Evolutionary conservation across 2,329 filamentous ascomycete genomes (phyloP).

Genomic region (Exophiala sideris): DNA sequence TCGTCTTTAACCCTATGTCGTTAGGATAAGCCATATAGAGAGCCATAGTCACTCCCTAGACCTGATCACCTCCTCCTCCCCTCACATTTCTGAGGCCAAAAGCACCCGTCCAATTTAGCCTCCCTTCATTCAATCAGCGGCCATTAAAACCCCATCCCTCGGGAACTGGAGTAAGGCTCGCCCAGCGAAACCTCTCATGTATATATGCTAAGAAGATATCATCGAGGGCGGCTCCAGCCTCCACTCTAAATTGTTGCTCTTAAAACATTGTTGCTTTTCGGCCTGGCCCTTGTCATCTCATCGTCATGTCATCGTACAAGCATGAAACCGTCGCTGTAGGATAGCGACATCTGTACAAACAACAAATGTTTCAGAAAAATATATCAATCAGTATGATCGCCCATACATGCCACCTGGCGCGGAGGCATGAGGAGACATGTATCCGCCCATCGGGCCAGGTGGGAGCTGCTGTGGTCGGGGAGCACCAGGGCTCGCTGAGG

Average conservation of each 20-base stretch:
- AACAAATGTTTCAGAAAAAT: background rate
- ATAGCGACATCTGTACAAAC: background rate
- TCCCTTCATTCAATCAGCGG: background rate
- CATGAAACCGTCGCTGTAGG: slow-evolving; percentile 5
- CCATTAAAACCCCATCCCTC: slow-evolving; percentile 3
- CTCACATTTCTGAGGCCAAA: background rate
- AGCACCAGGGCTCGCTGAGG: slow-evolving; percentile 9
- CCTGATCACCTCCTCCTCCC: background rate
- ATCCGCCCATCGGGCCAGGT: slow-evolving; percentile 10
- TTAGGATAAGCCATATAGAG: too few species aligned
- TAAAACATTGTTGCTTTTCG: slow-evolving; percentile 1
- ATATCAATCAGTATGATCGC: slow-evolving; percentile 7
- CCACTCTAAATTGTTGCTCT: slow-evolving; percentile 7
- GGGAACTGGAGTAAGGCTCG: slow-evolving; percentile 12
- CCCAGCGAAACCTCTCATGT: slow-evolving; percentile 12
- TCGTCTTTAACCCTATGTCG: background rate
- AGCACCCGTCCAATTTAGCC: background rate
- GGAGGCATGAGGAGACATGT: slow-evolving; percentile 15
- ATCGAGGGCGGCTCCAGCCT: background rate
- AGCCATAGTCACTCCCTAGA: background rate
- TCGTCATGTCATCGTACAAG: slow-evolving; percentile 23
- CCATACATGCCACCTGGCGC: slow-evolving; percentile 19
- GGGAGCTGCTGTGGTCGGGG: slow-evolving; percentile 10
- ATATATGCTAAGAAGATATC: background rate
- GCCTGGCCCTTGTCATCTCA: slow-evolving; percentile 10